Conservation (phyloP, 208 protist species). For the Leishmania gerbilli region DNA sequence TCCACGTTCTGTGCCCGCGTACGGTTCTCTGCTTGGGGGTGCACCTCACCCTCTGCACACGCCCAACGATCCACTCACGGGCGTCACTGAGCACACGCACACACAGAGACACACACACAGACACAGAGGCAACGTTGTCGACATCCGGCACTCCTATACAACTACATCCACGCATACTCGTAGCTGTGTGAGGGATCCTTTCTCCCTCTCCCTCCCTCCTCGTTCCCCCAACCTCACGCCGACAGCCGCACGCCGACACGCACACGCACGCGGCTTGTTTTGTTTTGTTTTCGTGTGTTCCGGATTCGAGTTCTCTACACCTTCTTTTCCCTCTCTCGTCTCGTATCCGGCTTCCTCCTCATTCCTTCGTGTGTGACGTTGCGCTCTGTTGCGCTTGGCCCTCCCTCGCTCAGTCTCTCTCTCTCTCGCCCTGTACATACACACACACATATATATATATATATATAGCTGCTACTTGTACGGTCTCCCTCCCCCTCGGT, state of each 20-base stretch:
- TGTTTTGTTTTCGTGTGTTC: neutral
- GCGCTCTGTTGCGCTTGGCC: neutral
- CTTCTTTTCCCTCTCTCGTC: neutral
- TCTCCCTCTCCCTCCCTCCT: neutral
- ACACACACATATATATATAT: too few species aligned
- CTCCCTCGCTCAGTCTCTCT: too few species aligned
- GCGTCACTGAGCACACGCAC: neutral
- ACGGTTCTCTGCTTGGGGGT: neutral
- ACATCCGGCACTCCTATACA: neutral
- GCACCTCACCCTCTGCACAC: neutral
- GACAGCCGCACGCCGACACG: neutral
- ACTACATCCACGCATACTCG: neutral
- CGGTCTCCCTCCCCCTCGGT: neutral
- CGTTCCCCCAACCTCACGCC: neutral
- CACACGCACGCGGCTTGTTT: neutral
- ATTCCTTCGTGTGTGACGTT: slow-evolving; percentile 7
- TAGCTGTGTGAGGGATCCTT: slow-evolving; percentile 6
- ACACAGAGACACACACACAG: neutral
- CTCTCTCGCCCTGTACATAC: too few species aligned
- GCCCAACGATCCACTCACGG: neutral
- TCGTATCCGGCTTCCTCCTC: too few species aligned
- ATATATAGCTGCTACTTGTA: too few species aligned
- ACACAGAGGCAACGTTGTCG: neutral
- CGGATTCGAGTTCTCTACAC: neutral
- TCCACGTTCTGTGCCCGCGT: neutral